Evolutionary conservation across 441 rosid species (phyloP).

Genomic region (Populus tomentosa): DNA sequence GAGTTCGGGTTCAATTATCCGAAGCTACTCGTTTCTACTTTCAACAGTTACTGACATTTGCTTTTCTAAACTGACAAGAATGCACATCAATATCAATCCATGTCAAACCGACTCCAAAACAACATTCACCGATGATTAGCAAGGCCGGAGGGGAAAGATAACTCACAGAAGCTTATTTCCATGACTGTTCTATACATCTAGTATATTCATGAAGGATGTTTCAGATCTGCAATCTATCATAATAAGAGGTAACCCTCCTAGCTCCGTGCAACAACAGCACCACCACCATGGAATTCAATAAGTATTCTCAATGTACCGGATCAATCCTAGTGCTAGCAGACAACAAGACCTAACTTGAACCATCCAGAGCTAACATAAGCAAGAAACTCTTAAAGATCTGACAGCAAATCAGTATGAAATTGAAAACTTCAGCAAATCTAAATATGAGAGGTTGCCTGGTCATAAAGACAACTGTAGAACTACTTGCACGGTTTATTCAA

Average conservation of each 20-base stretch:
- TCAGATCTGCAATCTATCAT: not conserved
- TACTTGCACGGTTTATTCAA: not conserved
- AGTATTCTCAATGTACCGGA: not conserved
- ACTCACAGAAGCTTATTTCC: not conserved
- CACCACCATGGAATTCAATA: no score
- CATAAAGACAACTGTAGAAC: not conserved
- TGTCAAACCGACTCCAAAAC: not conserved
- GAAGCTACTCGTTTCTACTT: not conserved
- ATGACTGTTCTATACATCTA: not conserved
- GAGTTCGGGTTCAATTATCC: slow-evolving; percentile 1
- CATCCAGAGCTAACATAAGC: not conserved
- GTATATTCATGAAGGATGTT: not conserved
- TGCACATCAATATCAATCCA: not conserved
- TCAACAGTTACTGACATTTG: not conserved
- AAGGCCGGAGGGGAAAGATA: no score
- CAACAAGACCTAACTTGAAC: not conserved
- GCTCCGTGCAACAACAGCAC: no score
- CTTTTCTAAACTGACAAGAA: not conserved
- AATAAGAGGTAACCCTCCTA: not conserved
- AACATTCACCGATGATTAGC: not conserved
- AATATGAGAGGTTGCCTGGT: not conserved
- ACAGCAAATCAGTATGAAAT: not conserved
- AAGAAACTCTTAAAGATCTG: not conserved
- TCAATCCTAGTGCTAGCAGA: not conserved
- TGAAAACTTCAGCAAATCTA: not conserved